These are phyloP conservation scores for Yamadazyma oceani DNA, from an alignment of 1,139 yeast genomes.

Conservation along the genomic window DNA sequence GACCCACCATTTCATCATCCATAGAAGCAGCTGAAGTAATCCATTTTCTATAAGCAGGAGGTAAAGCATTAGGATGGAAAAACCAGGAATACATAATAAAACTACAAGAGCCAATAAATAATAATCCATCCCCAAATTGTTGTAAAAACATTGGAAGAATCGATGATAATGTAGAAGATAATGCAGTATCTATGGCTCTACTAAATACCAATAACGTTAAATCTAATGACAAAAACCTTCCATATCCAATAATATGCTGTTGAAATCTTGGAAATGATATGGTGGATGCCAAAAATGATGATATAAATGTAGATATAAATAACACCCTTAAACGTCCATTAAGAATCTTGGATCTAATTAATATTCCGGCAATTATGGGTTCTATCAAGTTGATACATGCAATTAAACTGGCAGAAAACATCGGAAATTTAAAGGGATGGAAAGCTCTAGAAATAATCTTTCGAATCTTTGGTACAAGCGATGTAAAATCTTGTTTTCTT, in stretches of 20 bases:
- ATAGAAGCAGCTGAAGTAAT: slow-evolving; percentile 43
- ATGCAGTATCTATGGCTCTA: slow-evolving; percentile 37
- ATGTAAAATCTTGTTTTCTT: slow-evolving; percentile 19
- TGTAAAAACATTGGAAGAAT: slow-evolving; percentile 18
- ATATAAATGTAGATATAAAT: slow-evolving; percentile 30
- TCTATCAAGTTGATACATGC: slow-evolving; percentile 35
- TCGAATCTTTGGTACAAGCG: slow-evolving; percentile 17
- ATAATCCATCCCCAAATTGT: slow-evolving; percentile 28
- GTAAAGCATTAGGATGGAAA: slow-evolving; percentile 29
- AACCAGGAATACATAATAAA: slow-evolving; percentile 41
- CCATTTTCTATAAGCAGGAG: slow-evolving; percentile 41
- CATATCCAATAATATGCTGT: slow-evolving; percentile 28
- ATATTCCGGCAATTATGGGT: slow-evolving; percentile 24
- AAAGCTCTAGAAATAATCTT: slow-evolving; percentile 23
- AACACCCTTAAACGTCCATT: slow-evolving; percentile 20
- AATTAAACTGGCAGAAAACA: slow-evolving; percentile 30
- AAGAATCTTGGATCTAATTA: slow-evolving; percentile 14
- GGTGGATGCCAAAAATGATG: slow-evolving; percentile 30
- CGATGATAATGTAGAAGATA: slow-evolving; percentile 24
- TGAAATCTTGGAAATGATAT: slow-evolving; percentile 31
- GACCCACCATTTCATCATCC: slow-evolving; percentile 31
- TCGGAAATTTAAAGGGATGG: slow-evolving; percentile 33
- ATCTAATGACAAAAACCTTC: slow-evolving; percentile 33
- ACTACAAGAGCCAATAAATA: slow-evolving; percentile 30
- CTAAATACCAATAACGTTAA: slow-evolving; percentile 36